phyloP scores from a whole-genome alignment of 2,329 filamentous ascomycete genomes.

The Aspergillus latus region DNA sequence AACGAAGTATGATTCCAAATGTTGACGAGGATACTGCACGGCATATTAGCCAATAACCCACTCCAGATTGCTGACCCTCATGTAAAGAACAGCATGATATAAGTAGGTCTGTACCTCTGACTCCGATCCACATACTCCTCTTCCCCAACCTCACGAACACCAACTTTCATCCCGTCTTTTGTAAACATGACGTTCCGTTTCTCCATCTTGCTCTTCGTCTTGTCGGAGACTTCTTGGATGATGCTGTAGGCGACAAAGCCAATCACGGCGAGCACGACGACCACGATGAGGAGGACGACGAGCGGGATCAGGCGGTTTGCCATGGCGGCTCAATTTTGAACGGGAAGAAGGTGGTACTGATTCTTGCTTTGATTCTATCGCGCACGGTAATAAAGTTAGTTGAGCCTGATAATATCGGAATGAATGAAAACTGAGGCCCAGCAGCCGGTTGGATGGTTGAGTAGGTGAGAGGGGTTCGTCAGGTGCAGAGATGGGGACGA shows the following conservation, averaged over 20 bases:
- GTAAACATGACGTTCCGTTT: conserved; percentile 62
- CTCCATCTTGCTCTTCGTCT: conserved; percentile 61
- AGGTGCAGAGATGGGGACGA: neutral
- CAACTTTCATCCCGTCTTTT: conserved; percentile 62
- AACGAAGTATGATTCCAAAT: conserved; percentile 51
- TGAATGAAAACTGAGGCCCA: neutral
- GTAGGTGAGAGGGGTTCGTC: neutral
- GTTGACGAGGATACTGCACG: conserved; percentile 47
- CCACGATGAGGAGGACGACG: conserved; percentile 55
- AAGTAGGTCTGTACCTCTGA: conserved; percentile 48
- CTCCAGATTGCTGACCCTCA: neutral
- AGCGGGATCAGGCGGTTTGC: conserved; percentile 52
- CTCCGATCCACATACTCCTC: conserved; percentile 62
- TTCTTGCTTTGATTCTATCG: neutral
- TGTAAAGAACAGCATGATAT: neutral
- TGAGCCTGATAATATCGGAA: neutral
- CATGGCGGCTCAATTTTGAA: conserved; percentile 16
- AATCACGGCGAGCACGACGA: conserved; percentile 52
- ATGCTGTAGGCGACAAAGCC: conserved; percentile 60
- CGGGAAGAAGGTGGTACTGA: neutral
- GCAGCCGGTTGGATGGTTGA: neutral
- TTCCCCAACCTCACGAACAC: conserved; percentile 56
- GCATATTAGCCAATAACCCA: neutral
- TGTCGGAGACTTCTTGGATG: conserved; percentile 58
- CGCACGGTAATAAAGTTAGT: neutral